These are phyloP conservation scores for Sanguinoderma infundibulare DNA, from an alignment of 1,284 basidiomycete species.

Conservation along the genomic window DNA sequence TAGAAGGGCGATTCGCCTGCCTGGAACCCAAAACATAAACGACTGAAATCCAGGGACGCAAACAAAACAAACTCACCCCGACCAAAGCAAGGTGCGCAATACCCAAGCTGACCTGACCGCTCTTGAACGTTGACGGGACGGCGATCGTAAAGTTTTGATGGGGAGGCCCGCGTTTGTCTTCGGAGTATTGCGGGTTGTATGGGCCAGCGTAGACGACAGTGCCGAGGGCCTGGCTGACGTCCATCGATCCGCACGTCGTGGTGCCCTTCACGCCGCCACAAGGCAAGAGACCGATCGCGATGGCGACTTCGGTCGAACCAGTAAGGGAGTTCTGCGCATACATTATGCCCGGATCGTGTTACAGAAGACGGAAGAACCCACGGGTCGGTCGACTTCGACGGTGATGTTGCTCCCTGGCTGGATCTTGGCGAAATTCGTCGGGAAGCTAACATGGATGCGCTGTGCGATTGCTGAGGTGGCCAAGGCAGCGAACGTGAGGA, in stretches of 20 bases:
- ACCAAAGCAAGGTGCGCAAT: conserved; percentile 50
- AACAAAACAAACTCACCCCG: conserved; percentile 46
- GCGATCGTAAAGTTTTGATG: conserved; percentile 55
- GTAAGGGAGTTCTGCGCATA: conserved; percentile 40
- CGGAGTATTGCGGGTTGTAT: conserved; percentile 43
- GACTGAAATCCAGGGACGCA: not conserved
- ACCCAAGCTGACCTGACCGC: conserved; percentile 42
- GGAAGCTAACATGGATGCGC: conserved; percentile 41
- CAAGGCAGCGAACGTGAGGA: conserved; percentile 29
- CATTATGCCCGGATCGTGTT: not conserved
- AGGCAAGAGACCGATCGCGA: conserved; percentile 45
- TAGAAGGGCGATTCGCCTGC: conserved; percentile 20
- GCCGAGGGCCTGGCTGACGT: conserved; percentile 42
- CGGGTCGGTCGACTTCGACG: conserved; percentile 48
- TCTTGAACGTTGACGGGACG: conserved; percentile 39
- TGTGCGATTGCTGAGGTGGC: conserved; percentile 42
- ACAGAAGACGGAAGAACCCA: conserved; percentile 34
- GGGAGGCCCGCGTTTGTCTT: conserved; percentile 38
- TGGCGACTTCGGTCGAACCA: conserved; percentile 44
- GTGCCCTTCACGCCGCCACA: conserved; percentile 33
- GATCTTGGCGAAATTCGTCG: conserved; percentile 37
- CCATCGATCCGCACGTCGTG: conserved; percentile 31
- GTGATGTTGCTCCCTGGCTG: conserved; percentile 39
- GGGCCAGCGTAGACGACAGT: conserved; percentile 47
- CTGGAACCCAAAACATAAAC: not conserved